phyloP scores from a whole-genome alignment of 2,329 filamentous ascomycete genomes.

The Teratosphaeria gauchensis region DNA sequence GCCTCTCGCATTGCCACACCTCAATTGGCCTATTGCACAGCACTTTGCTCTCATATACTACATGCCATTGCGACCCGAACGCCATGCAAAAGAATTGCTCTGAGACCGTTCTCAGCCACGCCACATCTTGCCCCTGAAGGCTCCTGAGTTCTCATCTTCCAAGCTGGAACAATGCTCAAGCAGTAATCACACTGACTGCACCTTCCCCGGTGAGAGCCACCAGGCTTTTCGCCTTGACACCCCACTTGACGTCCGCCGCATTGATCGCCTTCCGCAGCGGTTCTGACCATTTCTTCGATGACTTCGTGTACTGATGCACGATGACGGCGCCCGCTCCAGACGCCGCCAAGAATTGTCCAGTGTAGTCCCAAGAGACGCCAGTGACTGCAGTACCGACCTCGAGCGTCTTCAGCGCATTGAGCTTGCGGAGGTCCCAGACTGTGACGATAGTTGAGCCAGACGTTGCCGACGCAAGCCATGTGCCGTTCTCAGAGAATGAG shows the following conservation, averaged over 20 bases:
- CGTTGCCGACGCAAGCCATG: conserved; percentile 79
- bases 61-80: neutral
- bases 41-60: neutral
- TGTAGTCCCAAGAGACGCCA: conserved; percentile 82
- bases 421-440: conserved; percentile 87
- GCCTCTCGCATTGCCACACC: neutral
- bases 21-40: neutral
- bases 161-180: neutral
- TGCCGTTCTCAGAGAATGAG: conserved; percentile 91
- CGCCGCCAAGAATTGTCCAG: conserved; percentile 81
- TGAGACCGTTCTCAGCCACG: neutral
- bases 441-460: conserved; percentile 69
- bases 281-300: conserved; percentile 80
- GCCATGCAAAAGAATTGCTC: neutral
- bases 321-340: conserved; percentile 71
- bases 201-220: conserved; percentile 68
- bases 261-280: conserved; percentile 66
- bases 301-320: conserved; percentile 83
- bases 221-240: conserved; percentile 61
- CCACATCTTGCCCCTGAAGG: neutral
- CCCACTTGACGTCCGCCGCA: conserved; percentile 69
- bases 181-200: conserved; percentile 57
- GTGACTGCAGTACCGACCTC: conserved; percentile 73
- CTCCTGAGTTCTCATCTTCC: neutral
- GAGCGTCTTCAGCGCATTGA: conserved; percentile 70